Evolutionary conservation across 176 grass and related monocot species (phyloP).

Genomic region (Eleusine indica): DNA sequence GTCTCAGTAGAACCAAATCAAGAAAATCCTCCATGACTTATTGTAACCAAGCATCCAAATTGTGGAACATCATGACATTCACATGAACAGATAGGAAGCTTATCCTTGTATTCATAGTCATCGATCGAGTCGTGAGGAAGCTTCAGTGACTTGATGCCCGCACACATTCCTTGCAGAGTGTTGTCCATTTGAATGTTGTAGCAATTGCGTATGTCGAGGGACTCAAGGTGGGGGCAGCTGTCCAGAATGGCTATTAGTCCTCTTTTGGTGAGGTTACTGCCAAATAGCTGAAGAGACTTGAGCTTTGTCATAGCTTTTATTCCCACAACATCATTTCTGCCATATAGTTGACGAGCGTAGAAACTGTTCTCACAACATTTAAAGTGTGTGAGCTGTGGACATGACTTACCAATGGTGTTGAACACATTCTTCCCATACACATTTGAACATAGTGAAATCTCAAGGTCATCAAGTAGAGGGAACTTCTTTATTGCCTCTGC

Average conservation of each 20-base stretch:
- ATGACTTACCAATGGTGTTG: not conserved
- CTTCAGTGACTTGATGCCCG: too few species aligned
- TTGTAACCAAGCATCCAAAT: too few species aligned
- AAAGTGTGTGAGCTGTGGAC: not conserved
- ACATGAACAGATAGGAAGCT: too few species aligned
- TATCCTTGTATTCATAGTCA: too few species aligned
- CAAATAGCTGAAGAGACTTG: slow-evolving; percentile 9
- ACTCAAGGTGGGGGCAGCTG: slow-evolving; percentile 13
- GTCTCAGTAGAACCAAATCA: too few species aligned
- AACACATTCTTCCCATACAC: not conserved
- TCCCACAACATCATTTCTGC: not conserved
- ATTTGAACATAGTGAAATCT: slow-evolving; percentile 20
- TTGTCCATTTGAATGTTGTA: not conserved
- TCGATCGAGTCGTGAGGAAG: too few species aligned
- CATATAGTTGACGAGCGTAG: too few species aligned
- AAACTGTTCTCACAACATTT: too few species aligned
- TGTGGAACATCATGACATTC: too few species aligned
- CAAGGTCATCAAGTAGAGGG: slow-evolving; percentile 9
- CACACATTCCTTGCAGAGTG: too few species aligned
- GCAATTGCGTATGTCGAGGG: slow-evolving; percentile 8
- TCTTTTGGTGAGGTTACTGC: not conserved
- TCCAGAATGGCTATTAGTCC: not conserved
- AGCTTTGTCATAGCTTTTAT: not conserved
- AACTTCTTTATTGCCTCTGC: not conserved
- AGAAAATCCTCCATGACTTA: too few species aligned